Evolutionary conservation across 345 rosid species (phyloP), one percentile per base, ranked within the genome.

Genomic region (Hirschfeldia incana): DNA sequence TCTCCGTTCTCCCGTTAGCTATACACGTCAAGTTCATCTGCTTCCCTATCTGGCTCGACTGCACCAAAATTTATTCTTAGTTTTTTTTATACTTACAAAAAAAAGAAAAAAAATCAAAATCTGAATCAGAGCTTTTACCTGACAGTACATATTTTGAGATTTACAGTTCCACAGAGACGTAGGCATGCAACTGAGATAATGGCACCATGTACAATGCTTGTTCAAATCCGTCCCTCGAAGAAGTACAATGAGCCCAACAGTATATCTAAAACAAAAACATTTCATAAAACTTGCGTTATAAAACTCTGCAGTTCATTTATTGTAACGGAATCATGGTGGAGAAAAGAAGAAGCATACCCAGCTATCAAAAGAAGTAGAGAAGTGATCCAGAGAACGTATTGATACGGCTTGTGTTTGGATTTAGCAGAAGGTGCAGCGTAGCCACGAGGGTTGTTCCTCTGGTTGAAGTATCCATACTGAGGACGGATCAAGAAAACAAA

Each of bases 141-240:
- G 72, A 69, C 98, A 94, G 74, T 67, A 83, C n/a, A 80, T 86
- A 72, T 76, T 74, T 8, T 61, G 78, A n/a, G 84, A 71, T 65
- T 84, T 88, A 89, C 99, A 93, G 82, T 83, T 89, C 97, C 99
- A 90, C 39, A 81, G 81, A 0, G 92, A 86, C 16, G 92, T 88
- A 12, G 99, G 98, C 69, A 95, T 75, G 34, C 99, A 96, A 55
- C 89, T 90, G 82, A 96, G 75, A 67, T 90, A 88, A 81, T 88
- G 98, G 76, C 99, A 96, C 98, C 97, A 92, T 0, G 92, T 81
- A 86, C 98, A 96, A 46, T 85, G 85, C 33, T 89, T 81, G 57
- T 89, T 96, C 80, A 91, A 76, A 84, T 92, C 84, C 42, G 72
- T 83, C 13, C 95, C 98, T 60, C 68, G 86, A 61, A 88, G 83